Base-by-base conservation (phyloP, 1,139 yeast genomes). In the Arxiozyma telluris region DNA sequence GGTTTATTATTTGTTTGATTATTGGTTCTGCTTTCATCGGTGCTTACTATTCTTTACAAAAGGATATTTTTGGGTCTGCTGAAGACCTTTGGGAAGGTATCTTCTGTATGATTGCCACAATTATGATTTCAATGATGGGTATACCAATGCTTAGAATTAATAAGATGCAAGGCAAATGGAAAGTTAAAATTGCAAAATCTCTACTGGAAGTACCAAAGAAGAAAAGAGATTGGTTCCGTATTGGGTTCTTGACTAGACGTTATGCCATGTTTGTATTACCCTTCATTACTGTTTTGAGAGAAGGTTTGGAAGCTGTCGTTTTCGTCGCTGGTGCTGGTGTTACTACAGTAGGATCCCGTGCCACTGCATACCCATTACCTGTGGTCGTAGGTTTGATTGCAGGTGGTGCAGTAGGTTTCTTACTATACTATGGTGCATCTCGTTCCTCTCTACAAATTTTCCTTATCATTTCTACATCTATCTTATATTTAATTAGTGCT, bases 51-150 rank as follows among this genome's bases (percentile, higher is more conserved):
- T 71, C 84, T 52, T 73, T 87, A 53, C 91, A 94, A 43, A 81
- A 80, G 56, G 93, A 90, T 71, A 79, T 87, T 57, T 88, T 95
- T 85, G 82, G 91, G 25, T 74, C 78, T 54, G 81, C 96, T 1
- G 97, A 90, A 68, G 80, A 94, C 63, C 69, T 89, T 49, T 90
- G 97, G 97, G 97, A 90, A 73, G 96, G 96, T 49, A 72, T 84
- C 11, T 90, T 90, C 69, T 87, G 94, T 62, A 75, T 90, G 57
- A 72, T 89, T 57, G 90, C 96, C 7, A 81, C 94, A 30, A 64
- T 84, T 11, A 84, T 90, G 73, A 90, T 90, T 66, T 84, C 96
- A 5, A 73, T 86, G 52, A 89, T 90, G 96, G 97, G 97, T 49
- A 72, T 89, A 50, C 89, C 96, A 15, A 80, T 90, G 76, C 76